phyloP scores from a whole-genome alignment of 768 basidiomycete species.

The Clavulina sp. region DNA sequence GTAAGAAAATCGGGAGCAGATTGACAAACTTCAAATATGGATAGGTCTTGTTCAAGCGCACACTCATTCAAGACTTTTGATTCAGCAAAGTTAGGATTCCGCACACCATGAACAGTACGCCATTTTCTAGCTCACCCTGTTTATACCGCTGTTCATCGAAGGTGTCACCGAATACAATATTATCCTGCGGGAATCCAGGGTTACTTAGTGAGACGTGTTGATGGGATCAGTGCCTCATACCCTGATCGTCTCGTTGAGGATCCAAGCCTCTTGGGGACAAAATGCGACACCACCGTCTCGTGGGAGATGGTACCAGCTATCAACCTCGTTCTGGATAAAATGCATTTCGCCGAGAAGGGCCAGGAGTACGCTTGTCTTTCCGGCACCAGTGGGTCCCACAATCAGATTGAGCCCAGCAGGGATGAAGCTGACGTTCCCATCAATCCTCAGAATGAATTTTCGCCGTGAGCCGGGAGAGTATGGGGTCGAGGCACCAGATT shows the following conservation, averaged over 20 bases:
- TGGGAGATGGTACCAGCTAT: conserved; percentile 54
- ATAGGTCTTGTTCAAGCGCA: conserved; percentile 28
- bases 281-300: conserved; percentile 53
- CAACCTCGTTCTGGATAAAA: conserved; percentile 19
- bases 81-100: background rate
- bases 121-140: conserved; percentile 15
- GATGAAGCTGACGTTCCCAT: conserved; percentile 18
- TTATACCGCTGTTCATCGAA: conserved; percentile 28
- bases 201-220: no score
- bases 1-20: conserved; percentile 27
- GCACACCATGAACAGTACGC: background rate
- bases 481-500: conserved; percentile 22
- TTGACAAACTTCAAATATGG: conserved; percentile 40
- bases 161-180: conserved; percentile 31
- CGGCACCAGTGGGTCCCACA: conserved; percentile 20
- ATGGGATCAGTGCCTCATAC: no score
- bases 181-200: conserved; percentile 16
- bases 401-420: conserved; percentile 22
- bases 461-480: conserved; percentile 30
- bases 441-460: conserved; percentile 19
- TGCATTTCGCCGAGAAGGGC: conserved; percentile 25
- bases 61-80: conserved; percentile 25
- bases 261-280: conserved; percentile 73
- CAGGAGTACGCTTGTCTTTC: conserved; percentile 13
- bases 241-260: conserved; percentile 59